Conservation (phyloP, 2,329 filamentous ascomycete species). For the Colletotrichum theobromicola region DNA sequence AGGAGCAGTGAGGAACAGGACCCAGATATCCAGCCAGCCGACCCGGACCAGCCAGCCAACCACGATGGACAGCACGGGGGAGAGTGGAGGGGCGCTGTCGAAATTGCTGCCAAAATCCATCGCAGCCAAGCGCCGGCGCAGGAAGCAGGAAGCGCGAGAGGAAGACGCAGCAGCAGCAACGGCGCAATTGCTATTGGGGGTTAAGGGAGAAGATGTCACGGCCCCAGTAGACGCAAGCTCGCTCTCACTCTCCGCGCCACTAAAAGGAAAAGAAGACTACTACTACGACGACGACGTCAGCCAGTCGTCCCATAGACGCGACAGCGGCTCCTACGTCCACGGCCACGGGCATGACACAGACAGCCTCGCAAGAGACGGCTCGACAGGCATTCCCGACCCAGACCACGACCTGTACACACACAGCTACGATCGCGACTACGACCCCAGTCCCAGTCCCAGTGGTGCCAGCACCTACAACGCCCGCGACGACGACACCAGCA, state of each 20-base stretch:
- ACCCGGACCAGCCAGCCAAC: not conserved
- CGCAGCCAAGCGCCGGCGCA: constrained; percentile 52
- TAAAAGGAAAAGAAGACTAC: constrained; percentile 26
- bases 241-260: constrained; percentile 19
- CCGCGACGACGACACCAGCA: constrained; percentile 1
- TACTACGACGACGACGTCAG: constrained; percentile 33
- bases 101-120: constrained; percentile 61
- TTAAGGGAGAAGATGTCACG: constrained; percentile 16
- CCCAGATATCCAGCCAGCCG: not conserved
- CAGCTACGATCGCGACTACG: not conserved
- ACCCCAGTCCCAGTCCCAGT: not conserved
- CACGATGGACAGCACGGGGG: constrained; percentile 1
- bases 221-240: constrained; percentile 6
- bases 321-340: constrained; percentile 35
- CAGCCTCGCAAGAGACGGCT: not conserved
- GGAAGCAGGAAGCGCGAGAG: constrained; percentile 49
- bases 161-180: constrained; percentile 24
- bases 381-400: constrained; percentile 15
- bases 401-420: not conserved
- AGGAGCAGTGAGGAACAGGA: not conserved
- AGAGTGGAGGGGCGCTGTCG: constrained; percentile 33
- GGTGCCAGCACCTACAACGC: not conserved
- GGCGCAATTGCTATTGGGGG: constrained; percentile 24
- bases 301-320: constrained; percentile 41
- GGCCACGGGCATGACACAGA: constrained; percentile 28